Percentiles rank a stretch among this genome's conserved stretches.
phyloP scores from a whole-genome alignment of 169 alveolate species.

The Cryptosporidium baileyi region DNA sequence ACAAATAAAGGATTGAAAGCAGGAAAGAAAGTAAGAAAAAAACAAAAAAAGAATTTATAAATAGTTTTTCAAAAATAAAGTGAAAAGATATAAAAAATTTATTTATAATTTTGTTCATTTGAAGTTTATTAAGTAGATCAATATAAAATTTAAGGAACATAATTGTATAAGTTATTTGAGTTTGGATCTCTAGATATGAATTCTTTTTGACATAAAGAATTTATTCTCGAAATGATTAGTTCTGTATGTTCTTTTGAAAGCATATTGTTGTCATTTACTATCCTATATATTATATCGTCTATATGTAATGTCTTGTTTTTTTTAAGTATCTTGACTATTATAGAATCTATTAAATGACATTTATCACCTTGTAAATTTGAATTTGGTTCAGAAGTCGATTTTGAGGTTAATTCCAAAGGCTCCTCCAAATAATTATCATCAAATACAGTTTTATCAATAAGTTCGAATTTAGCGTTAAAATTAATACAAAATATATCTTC shows the following conservation, averaged over 20 bases:
- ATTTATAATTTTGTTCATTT: no score
- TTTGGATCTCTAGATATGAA: conserved; percentile 24
- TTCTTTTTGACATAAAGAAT: conserved; percentile 27
- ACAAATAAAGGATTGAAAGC: background rate
- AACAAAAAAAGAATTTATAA: conserved; percentile 2
- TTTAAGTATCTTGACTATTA: conserved; percentile 19
- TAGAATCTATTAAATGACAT: conserved; percentile 34
- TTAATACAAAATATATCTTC: conserved; percentile 4
- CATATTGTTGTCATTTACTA: background rate
- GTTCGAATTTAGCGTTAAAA: background rate
- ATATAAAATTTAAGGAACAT: conserved; percentile 16
- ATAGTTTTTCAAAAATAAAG: background rate
- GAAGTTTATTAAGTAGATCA: no score
- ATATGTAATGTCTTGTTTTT: conserved; percentile 37
- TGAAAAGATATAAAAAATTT: no score
- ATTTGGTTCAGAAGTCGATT: background rate
- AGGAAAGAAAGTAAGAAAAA: background rate
- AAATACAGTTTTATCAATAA: background rate
- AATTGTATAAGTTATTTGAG: conserved; percentile 22
- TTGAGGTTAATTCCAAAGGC: no score
- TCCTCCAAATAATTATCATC: background rate
- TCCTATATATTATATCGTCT: conserved; percentile 26
- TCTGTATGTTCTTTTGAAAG: background rate
- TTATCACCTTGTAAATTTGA: background rate
- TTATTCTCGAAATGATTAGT: conserved; percentile 4